A percentile compares a stretch with the other conserved stretches of the same genome.
These are phyloP conservation scores for Kodamaea leandrae DNA, from an alignment of 805 yeast genomes.

Conservation along the genomic window DNA sequence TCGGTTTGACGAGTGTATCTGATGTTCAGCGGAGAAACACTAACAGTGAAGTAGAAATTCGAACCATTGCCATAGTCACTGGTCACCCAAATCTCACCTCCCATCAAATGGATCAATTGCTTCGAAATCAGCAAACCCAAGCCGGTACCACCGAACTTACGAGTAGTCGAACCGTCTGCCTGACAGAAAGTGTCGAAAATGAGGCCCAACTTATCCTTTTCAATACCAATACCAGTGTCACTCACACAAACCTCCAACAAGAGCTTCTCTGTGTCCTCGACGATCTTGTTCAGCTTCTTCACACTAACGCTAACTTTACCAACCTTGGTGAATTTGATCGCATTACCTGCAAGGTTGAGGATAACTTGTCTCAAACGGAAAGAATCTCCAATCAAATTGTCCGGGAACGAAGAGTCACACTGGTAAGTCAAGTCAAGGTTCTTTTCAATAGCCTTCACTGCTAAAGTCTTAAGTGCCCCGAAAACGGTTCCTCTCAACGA, in stretches of 20 bases:
- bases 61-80: constrained; percentile 80
- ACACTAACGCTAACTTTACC: constrained; percentile 82
- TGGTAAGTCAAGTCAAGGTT: constrained; percentile 76
- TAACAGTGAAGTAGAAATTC: constrained; percentile 75
- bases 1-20: constrained; percentile 64
- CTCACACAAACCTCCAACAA: constrained; percentile 79
- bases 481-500: constrained; percentile 83
- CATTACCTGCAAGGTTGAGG: constrained; percentile 83
- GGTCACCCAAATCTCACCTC: constrained; percentile 91
- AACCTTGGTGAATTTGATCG: constrained; percentile 79
- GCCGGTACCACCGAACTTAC: constrained; percentile 93
- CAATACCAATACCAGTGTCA: constrained; percentile 90
- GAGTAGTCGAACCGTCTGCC: constrained; percentile 90
- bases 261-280: constrained; percentile 41
- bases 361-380: constrained; percentile 86
- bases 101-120: constrained; percentile 85
- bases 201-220: constrained; percentile 76
- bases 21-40: constrained; percentile 70
- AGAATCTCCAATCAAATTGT: constrained; percentile 82
- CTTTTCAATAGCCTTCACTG: constrained; percentile 86
- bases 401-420: constrained; percentile 86
- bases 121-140: constrained; percentile 84
- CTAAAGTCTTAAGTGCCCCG: constrained; percentile 85
- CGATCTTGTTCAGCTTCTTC: constrained; percentile 44
- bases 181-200: constrained; percentile 90